phyloP scores from a whole-genome alignment of 2,329 filamentous ascomycete species.

The Teratosphaeria zuluensis region DNA sequence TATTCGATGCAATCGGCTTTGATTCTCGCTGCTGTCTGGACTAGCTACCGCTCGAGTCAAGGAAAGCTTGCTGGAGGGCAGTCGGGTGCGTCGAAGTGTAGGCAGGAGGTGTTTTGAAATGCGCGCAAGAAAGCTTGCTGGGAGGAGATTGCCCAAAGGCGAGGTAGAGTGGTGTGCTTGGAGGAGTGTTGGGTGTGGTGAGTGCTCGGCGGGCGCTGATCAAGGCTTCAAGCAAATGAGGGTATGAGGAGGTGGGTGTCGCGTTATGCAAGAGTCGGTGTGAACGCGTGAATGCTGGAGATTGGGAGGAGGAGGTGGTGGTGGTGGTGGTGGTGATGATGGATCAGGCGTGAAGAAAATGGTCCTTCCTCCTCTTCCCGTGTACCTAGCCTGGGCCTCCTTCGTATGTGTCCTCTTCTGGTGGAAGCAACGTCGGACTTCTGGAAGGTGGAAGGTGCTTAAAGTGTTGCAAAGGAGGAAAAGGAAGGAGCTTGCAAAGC shows the following conservation, averaged over 20 bases:
- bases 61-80: constrained; percentile 5
- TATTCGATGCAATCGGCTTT: not conserved
- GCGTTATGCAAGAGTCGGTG: not conserved
- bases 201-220: not conserved
- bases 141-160: constrained; percentile 3
- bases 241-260: constrained; percentile 1
- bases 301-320: constrained; percentile 1
- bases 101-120: constrained; percentile 3
- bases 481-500: not conserved
- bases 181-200: not conserved
- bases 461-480: not conserved
- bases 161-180: constrained; percentile 1
- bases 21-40: constrained; percentile 5
- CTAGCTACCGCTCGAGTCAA: constrained; percentile 7
- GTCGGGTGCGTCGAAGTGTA: constrained; percentile 3
- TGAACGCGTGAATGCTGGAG: constrained; percentile 1
- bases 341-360: constrained; percentile 1
- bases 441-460: not conserved
- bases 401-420: not conserved
- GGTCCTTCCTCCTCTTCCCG: constrained; percentile 5
- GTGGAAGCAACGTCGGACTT: not conserved
- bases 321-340: constrained; percentile 4
- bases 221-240: constrained; percentile 1
- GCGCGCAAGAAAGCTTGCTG: constrained; percentile 7
- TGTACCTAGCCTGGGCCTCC: constrained; percentile 9